These are phyloP conservation scores for Penicillium bialowiezense DNA, from an alignment of 495 filamentous ascomycete genomes.

Conservation along the genomic window DNA sequence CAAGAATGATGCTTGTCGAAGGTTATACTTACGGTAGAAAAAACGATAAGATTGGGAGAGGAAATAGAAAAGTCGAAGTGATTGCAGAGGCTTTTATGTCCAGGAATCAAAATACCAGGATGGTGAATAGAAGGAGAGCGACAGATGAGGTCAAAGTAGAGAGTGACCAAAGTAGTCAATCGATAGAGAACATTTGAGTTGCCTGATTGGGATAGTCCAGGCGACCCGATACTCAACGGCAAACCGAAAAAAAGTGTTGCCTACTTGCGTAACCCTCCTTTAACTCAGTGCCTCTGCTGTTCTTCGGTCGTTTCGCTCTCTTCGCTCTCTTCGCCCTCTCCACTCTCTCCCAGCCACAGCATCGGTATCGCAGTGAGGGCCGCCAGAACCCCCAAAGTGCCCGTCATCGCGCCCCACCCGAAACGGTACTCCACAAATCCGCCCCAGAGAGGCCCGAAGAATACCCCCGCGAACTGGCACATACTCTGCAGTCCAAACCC, in stretches of 20 bases:
- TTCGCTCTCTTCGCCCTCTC: slow-evolving; percentile 4
- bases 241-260: background rate
- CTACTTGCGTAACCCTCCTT: slow-evolving; percentile 1
- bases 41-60: no score
- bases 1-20: background rate
- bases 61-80: background rate
- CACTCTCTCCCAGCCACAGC: slow-evolving; percentile 19
- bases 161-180: background rate
- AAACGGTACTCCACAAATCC: slow-evolving; percentile 57
- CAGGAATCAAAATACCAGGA: background rate
- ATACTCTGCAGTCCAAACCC: slow-evolving; percentile 58
- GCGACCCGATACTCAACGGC: slow-evolving; percentile 11
- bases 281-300: no score
- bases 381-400: slow-evolving; percentile 29
- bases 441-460: slow-evolving; percentile 61
- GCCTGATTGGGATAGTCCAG: slow-evolving; percentile 18
- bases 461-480: slow-evolving; percentile 56
- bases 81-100: slow-evolving; percentile 3
- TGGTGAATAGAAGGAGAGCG: background rate
- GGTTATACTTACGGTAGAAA: background rate
- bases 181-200: background rate
- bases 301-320: background rate
- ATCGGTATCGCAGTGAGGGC: slow-evolving; percentile 27
- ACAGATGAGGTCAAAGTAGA: background rate
- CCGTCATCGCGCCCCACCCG: slow-evolving; percentile 57